Evolutionary conservation across 768 basidiomycete species (phyloP), one percentile per base, ranked within the genome.

Genomic region (Saitozyma podzolica): DNA sequence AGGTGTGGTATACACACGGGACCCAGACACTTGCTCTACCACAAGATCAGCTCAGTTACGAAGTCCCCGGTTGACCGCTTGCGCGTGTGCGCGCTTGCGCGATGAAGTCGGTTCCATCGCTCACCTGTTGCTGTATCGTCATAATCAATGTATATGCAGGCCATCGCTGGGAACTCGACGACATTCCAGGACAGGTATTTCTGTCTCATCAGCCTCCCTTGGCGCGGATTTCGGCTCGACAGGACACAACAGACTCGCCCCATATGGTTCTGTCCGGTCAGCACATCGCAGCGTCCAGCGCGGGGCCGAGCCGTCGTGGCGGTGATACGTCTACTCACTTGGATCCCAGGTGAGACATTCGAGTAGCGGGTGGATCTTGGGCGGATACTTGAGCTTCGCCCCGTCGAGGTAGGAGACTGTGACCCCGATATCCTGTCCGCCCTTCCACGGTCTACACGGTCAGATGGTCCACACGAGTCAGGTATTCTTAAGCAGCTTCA

Each of bases 311-410:
- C 29, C 29, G 29, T 29, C 29, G 29, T 29, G 16, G 7, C 13
- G 51, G 14, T 13, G 4, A 17, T 9, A 50, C 16, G 0, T 16
- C 5, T 9, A 66, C 70, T 60, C 56, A 72, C 70, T 74, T 13
- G 75, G 75, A 57, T 74, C 73, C 75, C 75, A 77, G 48, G 70
- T 69, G 50, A 58, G 48, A 53, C 63, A 70, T 41, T 63, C 71
- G 16, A 77, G 55, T 43, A 77, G 59, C n/a, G 75, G 75, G 59
- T 77, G 75, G 2, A 71, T 61, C 56, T 63, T 62, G 45, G 73
- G 56, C 19, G 65, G 68, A 19, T 57, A 20, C 14, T 51, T 45
- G 9, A 74, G 68, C 20, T 58, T 64, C 17, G 64, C 54, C 13
- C 73, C 75, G 52, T 70, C 63, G 10, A 77, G 65, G 43, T 77